Conservation (phyloP, 106 monocot genomes). For the Alisma plantagoaquatica region DNA sequence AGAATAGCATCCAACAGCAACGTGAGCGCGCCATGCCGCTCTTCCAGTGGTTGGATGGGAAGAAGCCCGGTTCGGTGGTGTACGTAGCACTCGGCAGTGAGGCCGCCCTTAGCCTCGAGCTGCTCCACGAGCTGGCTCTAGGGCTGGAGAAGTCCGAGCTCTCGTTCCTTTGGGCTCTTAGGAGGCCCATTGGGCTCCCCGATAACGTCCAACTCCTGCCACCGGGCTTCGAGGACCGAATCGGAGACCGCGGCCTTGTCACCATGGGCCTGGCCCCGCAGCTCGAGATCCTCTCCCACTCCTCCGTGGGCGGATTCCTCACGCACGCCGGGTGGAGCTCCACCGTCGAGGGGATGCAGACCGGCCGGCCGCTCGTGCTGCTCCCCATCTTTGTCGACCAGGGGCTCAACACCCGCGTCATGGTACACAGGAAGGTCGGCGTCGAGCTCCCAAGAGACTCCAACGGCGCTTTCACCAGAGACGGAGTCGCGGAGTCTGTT, state of each 20-base stretch:
- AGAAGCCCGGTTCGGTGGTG: constrained; percentile 3
- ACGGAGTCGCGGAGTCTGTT: constrained; percentile 22
- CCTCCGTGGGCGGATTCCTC: constrained; percentile 27
- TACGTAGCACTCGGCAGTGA: constrained; percentile 30
- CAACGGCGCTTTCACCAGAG: constrained; percentile 25
- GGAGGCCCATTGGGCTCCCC: neutral
- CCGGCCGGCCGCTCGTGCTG: constrained; percentile 17
- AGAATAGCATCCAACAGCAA: neutral
- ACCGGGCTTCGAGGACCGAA: constrained; percentile 10
- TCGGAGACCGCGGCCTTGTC: constrained; percentile 8
- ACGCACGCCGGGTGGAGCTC: constrained; percentile 29
- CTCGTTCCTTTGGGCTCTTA: constrained; percentile 25
- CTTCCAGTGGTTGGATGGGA: constrained; percentile 16
- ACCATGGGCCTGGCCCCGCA: constrained; percentile 24
- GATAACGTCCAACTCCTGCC: neutral
- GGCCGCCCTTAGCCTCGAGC: constrained; percentile 5
- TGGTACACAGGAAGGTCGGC: constrained; percentile 22
- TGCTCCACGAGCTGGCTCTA: constrained; percentile 15
- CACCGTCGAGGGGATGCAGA: constrained; percentile 18
- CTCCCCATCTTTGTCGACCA: constrained; percentile 40
- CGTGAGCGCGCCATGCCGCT: neutral
- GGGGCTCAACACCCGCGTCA: constrained; percentile 29
- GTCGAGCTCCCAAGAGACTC: constrained; percentile 27
- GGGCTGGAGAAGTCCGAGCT: constrained; percentile 19
- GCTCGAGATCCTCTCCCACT: constrained; percentile 15